phyloP scores from a whole-genome alignment of 2,329 filamentous ascomycete species.

The Mollisia scopiformis region DNA sequence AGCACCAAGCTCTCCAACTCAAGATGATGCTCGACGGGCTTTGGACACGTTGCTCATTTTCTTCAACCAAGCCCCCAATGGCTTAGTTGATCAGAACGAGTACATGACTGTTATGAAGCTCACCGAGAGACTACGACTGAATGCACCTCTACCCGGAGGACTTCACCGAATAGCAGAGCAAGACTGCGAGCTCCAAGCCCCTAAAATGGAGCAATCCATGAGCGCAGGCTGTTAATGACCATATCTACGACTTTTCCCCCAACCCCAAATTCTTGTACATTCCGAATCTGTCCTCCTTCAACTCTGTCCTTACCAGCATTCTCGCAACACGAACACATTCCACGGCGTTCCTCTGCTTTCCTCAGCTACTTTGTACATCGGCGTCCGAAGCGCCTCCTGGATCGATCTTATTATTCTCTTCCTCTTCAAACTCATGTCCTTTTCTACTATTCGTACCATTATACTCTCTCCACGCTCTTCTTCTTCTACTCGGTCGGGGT shows the following conservation, averaged over 20 bases:
- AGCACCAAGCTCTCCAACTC: constrained; percentile 67
- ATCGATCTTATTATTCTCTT: background rate
- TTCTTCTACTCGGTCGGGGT: constrained; percentile 25
- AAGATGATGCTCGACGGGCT: constrained; percentile 83
- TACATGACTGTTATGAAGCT: constrained; percentile 78
- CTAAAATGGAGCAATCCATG: constrained; percentile 38
- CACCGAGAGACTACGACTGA: constrained; percentile 76
- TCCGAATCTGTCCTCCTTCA: background rate
- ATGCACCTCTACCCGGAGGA: constrained; percentile 41
- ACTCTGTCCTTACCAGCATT: constrained; percentile 1
- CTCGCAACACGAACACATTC: background rate
- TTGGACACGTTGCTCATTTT: constrained; percentile 82
- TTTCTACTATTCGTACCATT: constrained; percentile 19
- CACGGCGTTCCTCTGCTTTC: constrained; percentile 6
- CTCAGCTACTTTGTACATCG: constrained; percentile 21
- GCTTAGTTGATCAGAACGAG: constrained; percentile 76
- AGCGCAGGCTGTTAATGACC: constrained; percentile 28
- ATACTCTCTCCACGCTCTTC: constrained; percentile 25
- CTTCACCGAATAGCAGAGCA: constrained; percentile 40
- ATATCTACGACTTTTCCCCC: background rate
- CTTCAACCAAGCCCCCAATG: constrained; percentile 68
- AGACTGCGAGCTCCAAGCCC: constrained; percentile 32
- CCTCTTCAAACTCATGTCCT: constrained; percentile 20
- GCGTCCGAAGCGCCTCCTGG: constrained; percentile 14
- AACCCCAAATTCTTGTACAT: constrained; percentile 6